Evolutionary conservation across 257 asterid species (phyloP).

Genomic region (Solanum etuberosum): DNA sequence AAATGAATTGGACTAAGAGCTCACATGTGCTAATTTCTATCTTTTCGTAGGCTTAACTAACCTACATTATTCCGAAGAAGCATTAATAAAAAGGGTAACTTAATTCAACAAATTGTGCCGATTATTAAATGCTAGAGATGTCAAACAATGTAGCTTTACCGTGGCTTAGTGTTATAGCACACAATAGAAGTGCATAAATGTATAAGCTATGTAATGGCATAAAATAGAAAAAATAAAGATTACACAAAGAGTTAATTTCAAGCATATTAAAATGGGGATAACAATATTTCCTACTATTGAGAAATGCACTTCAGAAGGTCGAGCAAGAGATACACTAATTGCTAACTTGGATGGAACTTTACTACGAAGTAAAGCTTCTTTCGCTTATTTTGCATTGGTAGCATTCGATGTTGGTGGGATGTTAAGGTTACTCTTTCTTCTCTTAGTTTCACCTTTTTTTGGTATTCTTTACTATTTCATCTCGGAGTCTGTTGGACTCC

Average conservation of each 20-base stretch:
- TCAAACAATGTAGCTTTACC: no score
- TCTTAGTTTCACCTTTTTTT: constrained; percentile 9
- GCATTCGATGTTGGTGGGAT: constrained; percentile 28
- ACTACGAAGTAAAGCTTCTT: neutral
- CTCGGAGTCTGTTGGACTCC: constrained; percentile 8
- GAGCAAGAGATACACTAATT: neutral
- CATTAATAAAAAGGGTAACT: no score
- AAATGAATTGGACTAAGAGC: no score
- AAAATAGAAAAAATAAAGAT: neutral
- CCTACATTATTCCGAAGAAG: no score
- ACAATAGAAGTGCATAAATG: no score
- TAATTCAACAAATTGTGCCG: no score
- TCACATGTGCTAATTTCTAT: no score
- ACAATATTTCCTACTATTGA: neutral
- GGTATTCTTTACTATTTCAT: neutral
- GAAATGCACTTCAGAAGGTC: neutral
- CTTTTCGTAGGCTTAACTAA: no score
- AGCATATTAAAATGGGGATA: neutral
- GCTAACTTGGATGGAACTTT: constrained; percentile 14
- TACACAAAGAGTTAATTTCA: neutral
- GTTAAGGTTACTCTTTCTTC: constrained; percentile 7
- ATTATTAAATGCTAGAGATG: no score
- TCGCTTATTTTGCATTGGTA: constrained; percentile 17
- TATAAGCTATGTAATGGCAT: no score
- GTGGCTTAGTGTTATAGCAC: no score